Conservation (phyloP, 2,329 filamentous ascomycete species). For the Geosmithia morbida region DNA sequence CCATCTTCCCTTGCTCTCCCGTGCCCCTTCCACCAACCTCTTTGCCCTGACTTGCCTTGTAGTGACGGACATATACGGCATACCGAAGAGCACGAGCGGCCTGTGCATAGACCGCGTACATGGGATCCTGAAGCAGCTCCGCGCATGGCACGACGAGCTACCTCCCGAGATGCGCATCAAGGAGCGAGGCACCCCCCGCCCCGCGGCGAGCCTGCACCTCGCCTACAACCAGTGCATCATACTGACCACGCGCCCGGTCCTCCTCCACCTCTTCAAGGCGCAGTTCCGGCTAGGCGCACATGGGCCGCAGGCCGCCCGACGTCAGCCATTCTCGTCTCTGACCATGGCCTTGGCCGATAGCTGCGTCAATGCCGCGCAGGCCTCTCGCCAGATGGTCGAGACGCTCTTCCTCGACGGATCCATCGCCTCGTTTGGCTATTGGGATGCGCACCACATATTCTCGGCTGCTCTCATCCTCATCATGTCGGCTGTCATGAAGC, state of each 20-base stretch:
- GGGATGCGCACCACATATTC: slow-evolving; percentile 18
- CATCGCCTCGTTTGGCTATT: slow-evolving; percentile 15
- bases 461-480: slow-evolving; percentile 14
- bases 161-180: slow-evolving; percentile 10
- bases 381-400: slow-evolving; percentile 12
- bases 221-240: slow-evolving; percentile 20
- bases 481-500: slow-evolving; percentile 16
- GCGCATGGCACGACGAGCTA: slow-evolving; percentile 12
- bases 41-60: neutral
- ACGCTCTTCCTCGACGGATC: slow-evolving; percentile 8
- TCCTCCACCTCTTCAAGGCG: slow-evolving; percentile 14
- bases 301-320: slow-evolving; percentile 1
- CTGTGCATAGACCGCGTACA: slow-evolving; percentile 14
- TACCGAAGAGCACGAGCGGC: slow-evolving; percentile 12
- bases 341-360: slow-evolving; percentile 16
- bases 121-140: slow-evolving; percentile 12
- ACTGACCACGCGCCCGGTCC: slow-evolving; percentile 15
- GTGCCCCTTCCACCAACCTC: neutral
- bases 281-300: slow-evolving; percentile 10
- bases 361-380: slow-evolving; percentile 15
- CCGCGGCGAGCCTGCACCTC: slow-evolving; percentile 12
- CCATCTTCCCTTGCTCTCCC: neutral
- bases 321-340: slow-evolving; percentile 13
- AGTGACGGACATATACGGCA: slow-evolving; percentile 13
- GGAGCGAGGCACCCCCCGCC: slow-evolving; percentile 9